A percentile compares a stretch with the other conserved stretches of the same genome.
Conservation (phyloP, 768 basidiomycete species). For the Collybiopsis luxurians region DNA sequence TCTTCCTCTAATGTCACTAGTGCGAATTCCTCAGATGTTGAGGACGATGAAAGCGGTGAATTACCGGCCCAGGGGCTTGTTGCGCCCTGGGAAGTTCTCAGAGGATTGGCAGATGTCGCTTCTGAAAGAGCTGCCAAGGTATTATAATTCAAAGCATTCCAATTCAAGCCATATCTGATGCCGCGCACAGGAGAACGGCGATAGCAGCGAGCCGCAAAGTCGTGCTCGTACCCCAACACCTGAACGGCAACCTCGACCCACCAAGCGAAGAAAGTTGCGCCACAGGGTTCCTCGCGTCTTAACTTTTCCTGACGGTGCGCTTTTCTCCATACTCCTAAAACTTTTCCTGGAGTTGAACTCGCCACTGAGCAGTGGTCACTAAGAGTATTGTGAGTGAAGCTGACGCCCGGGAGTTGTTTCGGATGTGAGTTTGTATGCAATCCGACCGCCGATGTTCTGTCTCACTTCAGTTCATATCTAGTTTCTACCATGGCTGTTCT, state of each 20-base stretch:
- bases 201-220: constrained; percentile 73
- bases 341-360: neutral
- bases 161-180: neutral
- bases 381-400: constrained; percentile 78
- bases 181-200: constrained; percentile 64
- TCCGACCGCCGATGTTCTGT: constrained; percentile 10
- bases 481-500: constrained; percentile 92
- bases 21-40: constrained; percentile 80
- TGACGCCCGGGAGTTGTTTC: constrained; percentile 84
- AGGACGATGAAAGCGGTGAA: constrained; percentile 79
- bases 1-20: constrained; percentile 69
- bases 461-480: constrained; percentile 26
- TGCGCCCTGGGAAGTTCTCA: constrained; percentile 84
- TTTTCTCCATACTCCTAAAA: constrained; percentile 5
- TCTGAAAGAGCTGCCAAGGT: constrained; percentile 75
- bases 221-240: constrained; percentile 72
- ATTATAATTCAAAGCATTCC: constrained; percentile 20
- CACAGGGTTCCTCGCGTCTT: constrained; percentile 57
- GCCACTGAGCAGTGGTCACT: constrained; percentile 60
- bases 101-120: constrained; percentile 79
- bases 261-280: constrained; percentile 69
- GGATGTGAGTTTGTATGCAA: constrained; percentile 53
- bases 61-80: constrained; percentile 79
- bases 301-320: constrained; percentile 75
- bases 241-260: constrained; percentile 64